Evolutionary conservation across 1,284 basidiomycete species (phyloP).

Genomic region (Pascua sp.): DNA sequence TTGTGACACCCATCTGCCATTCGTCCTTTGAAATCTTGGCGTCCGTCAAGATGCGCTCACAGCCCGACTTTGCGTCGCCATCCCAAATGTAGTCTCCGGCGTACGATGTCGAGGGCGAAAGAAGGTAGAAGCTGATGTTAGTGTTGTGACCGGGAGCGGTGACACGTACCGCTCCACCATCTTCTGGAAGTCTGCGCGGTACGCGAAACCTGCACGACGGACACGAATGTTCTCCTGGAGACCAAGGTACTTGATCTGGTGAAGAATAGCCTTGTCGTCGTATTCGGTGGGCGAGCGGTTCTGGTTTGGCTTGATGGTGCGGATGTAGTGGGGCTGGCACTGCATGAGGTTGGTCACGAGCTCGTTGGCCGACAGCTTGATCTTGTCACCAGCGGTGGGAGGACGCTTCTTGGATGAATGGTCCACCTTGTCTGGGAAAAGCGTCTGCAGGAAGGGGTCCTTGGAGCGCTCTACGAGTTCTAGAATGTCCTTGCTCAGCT

Average conservation of each 20-base stretch:
- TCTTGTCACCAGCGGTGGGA: slow-evolving; percentile 96
- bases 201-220: slow-evolving; percentile 94
- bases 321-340: slow-evolving; percentile 95
- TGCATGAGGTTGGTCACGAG: slow-evolving; percentile 95
- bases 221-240: slow-evolving; percentile 98
- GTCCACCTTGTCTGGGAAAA: slow-evolving; percentile 95
- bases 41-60: slow-evolving; percentile 87
- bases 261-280: slow-evolving; percentile 88
- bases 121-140: slow-evolving; percentile 70
- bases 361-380: slow-evolving; percentile 89
- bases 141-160: not conserved
- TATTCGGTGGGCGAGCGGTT: slow-evolving; percentile 91
- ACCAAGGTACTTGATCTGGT: slow-evolving; percentile 99
- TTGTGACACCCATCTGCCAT: slow-evolving; percentile 99
- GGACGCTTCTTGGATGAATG: slow-evolving; percentile 97
- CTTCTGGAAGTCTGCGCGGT: slow-evolving; percentile 83
- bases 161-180: slow-evolving; percentile 75
- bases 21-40: slow-evolving; percentile 94
- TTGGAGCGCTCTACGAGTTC: slow-evolving; percentile 78
- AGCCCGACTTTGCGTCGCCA: slow-evolving; percentile 85
- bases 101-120: slow-evolving; percentile 93
- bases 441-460: slow-evolving; percentile 76
- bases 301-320: slow-evolving; percentile 99
- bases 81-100: slow-evolving; percentile 98
- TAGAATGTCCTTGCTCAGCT: slow-evolving; percentile 88